Conservation (phyloP, 352 stramenopile genomes). For the Pythium rhizo-oryzae region DNA sequence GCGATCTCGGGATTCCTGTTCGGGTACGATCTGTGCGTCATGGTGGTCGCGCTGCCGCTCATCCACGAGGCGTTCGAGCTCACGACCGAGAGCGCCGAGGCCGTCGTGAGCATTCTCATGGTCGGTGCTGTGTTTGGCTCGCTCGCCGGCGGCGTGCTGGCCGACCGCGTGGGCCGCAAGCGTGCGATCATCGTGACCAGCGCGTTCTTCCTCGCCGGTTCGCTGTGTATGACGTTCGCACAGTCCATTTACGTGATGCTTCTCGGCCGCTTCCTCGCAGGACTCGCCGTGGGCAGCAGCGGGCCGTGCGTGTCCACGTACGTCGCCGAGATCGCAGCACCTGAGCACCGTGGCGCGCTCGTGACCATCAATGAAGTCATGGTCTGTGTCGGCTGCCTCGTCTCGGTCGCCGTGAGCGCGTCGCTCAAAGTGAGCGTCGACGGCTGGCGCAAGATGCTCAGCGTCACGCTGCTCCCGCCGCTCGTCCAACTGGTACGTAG, state of each 20-base stretch:
- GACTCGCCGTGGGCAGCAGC: conserved; percentile 62
- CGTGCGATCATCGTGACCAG: conserved; percentile 63
- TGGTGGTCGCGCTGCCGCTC: conserved; percentile 69
- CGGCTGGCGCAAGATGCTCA: conserved; percentile 68
- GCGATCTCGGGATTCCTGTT: conserved; percentile 76
- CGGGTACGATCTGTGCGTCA: conserved; percentile 78
- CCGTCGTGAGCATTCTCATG: conserved; percentile 73
- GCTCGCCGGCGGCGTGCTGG: conserved; percentile 50
- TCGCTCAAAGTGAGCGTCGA: conserved; percentile 46
- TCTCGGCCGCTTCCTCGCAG: conserved; percentile 63
- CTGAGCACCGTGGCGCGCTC: conserved; percentile 54
- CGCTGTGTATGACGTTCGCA: conserved; percentile 70
- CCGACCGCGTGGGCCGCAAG: conserved; percentile 67
- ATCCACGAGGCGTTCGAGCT: conserved; percentile 65
- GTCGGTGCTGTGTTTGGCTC: conserved; percentile 67
- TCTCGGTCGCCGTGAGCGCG: conserved; percentile 59
- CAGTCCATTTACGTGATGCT: conserved; percentile 50
- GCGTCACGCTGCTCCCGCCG: conserved; percentile 60
- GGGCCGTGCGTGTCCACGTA: conserved; percentile 70
- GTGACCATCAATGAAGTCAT: conserved; percentile 78
- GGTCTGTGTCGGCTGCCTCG: conserved; percentile 69
- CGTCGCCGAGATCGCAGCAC: conserved; percentile 63
- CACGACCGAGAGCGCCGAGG: conserved; percentile 51
- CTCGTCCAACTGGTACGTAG: conserved; percentile 57
- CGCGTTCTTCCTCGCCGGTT: conserved; percentile 59